Conservation (phyloP, 768 basidiomycete species). For the Mycena rebaudengoi region DNA sequence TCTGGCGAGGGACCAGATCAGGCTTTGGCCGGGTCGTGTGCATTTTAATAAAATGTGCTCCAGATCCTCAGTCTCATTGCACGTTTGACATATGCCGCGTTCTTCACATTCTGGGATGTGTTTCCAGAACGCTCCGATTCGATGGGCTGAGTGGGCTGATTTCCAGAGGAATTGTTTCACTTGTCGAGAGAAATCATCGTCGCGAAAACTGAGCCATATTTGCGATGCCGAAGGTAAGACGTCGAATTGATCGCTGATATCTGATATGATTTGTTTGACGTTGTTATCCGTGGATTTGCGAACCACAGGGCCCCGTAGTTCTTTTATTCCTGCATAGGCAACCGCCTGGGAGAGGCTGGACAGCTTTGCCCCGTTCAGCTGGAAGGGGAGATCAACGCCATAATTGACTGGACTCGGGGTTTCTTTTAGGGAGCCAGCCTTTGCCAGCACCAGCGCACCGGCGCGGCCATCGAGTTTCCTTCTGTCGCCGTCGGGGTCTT, state of each 20-base stretch:
- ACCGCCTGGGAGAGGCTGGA: not conserved
- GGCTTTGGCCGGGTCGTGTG: constrained; percentile 6
- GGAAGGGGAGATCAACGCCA: not conserved
- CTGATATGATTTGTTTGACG: not conserved
- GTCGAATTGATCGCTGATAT: not conserved
- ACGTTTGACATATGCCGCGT: not conserved
- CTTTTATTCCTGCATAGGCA: not conserved
- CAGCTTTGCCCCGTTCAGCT: not conserved
- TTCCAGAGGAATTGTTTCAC: not conserved
- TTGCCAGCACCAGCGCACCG: not conserved
- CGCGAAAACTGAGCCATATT: not conserved
- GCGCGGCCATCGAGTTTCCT: not conserved
- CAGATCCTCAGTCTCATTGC: not conserved
- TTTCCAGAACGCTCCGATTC: not conserved
- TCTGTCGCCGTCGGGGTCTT: not conserved
- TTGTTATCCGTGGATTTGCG: not conserved
- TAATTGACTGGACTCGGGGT: not conserved
- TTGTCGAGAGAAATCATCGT: not conserved
- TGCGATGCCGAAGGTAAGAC: not conserved
- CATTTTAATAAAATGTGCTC: not conserved
- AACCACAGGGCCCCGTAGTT: not conserved
- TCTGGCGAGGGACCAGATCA: not conserved
- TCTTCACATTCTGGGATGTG: too few species aligned
- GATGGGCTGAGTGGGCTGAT: not conserved
- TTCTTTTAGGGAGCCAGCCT: not conserved